Percentiles rank a stretch among this genome's conserved stretches.
phyloP scores from a whole-genome alignment of 1,284 basidiomycete species.

The Apiotrichum veenhuisii region DNA sequence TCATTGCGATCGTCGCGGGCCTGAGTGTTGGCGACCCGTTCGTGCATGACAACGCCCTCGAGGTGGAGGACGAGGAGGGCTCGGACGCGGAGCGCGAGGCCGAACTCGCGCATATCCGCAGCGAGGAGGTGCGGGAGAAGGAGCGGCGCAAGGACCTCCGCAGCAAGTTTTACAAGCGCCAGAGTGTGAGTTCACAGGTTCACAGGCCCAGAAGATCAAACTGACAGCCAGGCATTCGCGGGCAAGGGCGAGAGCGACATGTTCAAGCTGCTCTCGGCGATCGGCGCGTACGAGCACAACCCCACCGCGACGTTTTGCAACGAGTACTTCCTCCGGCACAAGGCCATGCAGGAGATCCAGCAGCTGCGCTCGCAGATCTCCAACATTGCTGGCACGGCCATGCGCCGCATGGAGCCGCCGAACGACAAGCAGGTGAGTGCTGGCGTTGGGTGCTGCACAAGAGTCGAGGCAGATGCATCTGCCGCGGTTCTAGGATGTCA shows the following conservation, averaged over 20 bases:
- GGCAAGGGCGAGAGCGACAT: conserved; percentile 84
- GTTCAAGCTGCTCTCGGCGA: conserved; percentile 81
- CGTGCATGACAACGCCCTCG: conserved; percentile 68
- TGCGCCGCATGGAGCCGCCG: conserved; percentile 53
- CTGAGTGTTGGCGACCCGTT: conserved; percentile 96
- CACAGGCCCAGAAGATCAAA: no score
- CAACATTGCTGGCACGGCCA: conserved; percentile 67
- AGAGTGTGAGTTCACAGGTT: conserved; percentile 59
- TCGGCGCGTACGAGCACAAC: conserved; percentile 93
- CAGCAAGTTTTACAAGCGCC: conserved; percentile 73
- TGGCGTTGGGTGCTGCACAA: no score
- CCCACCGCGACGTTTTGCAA: conserved; percentile 75
- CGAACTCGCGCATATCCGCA: conserved; percentile 58
- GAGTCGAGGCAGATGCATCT: no score
- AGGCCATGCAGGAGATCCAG: conserved; percentile 99
- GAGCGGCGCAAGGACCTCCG: conserved; percentile 64
- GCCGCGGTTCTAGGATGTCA: no score
- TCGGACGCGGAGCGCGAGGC: conserved; percentile 49
- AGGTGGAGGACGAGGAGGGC: conserved; percentile 52
- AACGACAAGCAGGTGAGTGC: conserved; percentile 52
- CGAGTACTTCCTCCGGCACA: conserved; percentile 85
- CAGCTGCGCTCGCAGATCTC: conserved; percentile 90
- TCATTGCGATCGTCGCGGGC: conserved; percentile 86
- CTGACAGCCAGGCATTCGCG: conserved; percentile 18
- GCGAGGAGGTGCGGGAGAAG: conserved; percentile 61